Conservation (phyloP, 371 early-diverging fungal genomes). For the Lichtheimia ramosa region DNA sequence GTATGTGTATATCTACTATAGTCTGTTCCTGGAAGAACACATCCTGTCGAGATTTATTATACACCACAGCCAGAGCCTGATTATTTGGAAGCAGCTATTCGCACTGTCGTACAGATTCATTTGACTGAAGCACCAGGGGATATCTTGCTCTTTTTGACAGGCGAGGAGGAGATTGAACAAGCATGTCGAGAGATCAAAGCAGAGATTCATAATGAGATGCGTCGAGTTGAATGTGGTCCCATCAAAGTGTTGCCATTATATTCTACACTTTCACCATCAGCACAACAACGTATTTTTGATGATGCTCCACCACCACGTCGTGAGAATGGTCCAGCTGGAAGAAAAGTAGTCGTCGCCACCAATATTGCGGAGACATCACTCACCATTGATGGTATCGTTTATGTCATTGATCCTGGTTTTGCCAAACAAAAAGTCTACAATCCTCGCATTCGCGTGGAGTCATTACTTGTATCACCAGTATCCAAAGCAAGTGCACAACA, state of each 20-base stretch:
- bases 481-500: conserved; percentile 82
- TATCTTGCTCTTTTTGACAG: conserved; percentile 89
- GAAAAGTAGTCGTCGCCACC: conserved; percentile 95
- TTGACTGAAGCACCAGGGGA: conserved; percentile 82
- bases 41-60: conserved; percentile 89
- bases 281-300: conserved; percentile 91
- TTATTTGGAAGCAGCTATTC: conserved; percentile 85
- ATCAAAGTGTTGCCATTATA: conserved; percentile 86
- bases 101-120: conserved; percentile 84
- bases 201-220: conserved; percentile 62
- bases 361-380: conserved; percentile 99
- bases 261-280: conserved; percentile 88
- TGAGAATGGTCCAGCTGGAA: conserved; percentile 78
- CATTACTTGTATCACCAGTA: conserved; percentile 74
- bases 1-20: conserved; percentile 2
- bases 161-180: conserved; percentile 94
- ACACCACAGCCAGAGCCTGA: conserved; percentile 86
- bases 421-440: conserved; percentile 98
- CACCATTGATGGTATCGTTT: conserved; percentile 98
- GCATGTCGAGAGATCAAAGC: conserved; percentile 73
- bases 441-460: conserved; percentile 88
- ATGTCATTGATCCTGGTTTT: conserved; percentile 98
- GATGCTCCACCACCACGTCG: conserved; percentile 77
- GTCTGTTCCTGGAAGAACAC: conserved; percentile 85
- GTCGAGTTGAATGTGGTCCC: conserved; percentile 64